Base-by-base conservation (phyloP, 2,329 filamentous ascomycete genomes). In the Hymenoscyphus salicellus region DNA sequence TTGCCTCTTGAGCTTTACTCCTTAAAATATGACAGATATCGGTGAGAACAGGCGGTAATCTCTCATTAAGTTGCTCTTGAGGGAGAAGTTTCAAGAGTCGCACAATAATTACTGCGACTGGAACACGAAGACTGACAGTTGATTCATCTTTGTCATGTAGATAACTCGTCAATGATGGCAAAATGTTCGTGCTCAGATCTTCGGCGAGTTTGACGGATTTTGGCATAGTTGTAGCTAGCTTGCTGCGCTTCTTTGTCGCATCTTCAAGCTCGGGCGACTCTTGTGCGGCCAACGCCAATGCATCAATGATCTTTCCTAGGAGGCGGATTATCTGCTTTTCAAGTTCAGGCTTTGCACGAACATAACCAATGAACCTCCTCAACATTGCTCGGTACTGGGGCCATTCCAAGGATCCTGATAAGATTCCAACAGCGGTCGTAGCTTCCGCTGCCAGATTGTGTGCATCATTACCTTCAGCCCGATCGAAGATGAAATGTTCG, bases 131-230 rank as follows among this genome's bases (percentile, higher is more conserved):
- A 78, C 93, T 97, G 77, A 99, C 94, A 59, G 93, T 93, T 0
- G 92, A 89, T 75, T 99, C 95, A 68, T 98, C 92, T 77, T 97
- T 98, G 72, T 96, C 89, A 72, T 97, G 93, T 32, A 98, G 84
- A 74, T 97, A 95, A 56, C 87, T 86, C n/a, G 89, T 84, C 36
- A 99, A 79, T 20, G 90, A 86, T 0, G 94, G 92, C 43, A 97
- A 79, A 71, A 97, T 90, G 67, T 88, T 88, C 23, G 86, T 85
- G 49, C 86, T 84, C 61, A 98, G 81, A 70, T 97, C 92, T 1
- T 85, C 82, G 17, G 85, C 81, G 38, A 96, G 81, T 75, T 92
- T 92, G 10, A 86, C 79, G 66, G 84, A 77, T 38, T 83, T 82
- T 0, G 92, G 92, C 62, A 93, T 80, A 0, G 89, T 91, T 49